Evolutionary conservation across 805 yeast genomes (phyloP).

Genomic region (Candida tallmaniae): DNA sequence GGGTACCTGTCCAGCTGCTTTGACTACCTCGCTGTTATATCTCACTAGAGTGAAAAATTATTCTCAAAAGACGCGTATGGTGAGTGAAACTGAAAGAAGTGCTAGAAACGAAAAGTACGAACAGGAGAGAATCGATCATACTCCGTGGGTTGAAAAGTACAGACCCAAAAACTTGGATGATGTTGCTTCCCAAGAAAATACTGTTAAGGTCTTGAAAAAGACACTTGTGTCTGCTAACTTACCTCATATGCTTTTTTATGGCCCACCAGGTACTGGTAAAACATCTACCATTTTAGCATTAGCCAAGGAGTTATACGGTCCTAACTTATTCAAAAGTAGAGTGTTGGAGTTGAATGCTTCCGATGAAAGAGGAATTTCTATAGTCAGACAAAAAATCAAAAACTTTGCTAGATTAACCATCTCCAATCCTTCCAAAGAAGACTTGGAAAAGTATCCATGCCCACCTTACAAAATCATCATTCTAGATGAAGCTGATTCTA

Average conservation of each 20-base stretch:
- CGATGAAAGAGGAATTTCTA: conserved; percentile 86
- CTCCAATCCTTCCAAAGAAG: conserved; percentile 71
- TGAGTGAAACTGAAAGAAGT: conserved; percentile 1
- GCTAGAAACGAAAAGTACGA: conserved; percentile 22
- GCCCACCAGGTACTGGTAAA: conserved; percentile 94
- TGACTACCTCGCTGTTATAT: too few species aligned
- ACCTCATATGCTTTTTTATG: conserved; percentile 90
- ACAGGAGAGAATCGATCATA: conserved; percentile 43
- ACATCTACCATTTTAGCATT: conserved; percentile 84
- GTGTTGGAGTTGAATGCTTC: conserved; percentile 85
- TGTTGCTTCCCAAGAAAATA: conserved; percentile 87
- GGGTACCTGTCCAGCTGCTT: too few species aligned
- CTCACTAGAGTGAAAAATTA: too few species aligned
- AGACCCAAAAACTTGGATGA: conserved; percentile 87
- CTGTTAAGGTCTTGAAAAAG: conserved; percentile 75
- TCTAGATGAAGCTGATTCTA: conserved; percentile 93
- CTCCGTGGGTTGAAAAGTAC: conserved; percentile 93
- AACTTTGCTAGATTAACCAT: conserved; percentile 82
- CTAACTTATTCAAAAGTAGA: conserved; percentile 59
- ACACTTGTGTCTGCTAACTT: conserved; percentile 76
- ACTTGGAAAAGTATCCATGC: conserved; percentile 75
- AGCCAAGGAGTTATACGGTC: conserved; percentile 74
- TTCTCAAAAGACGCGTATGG: conserved; percentile 1
- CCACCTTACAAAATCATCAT: conserved; percentile 95
- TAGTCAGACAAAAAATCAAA: conserved; percentile 80